Base-by-base conservation (phyloP, 441 rosid genomes). In the Gossypium gossypioides region DNA sequence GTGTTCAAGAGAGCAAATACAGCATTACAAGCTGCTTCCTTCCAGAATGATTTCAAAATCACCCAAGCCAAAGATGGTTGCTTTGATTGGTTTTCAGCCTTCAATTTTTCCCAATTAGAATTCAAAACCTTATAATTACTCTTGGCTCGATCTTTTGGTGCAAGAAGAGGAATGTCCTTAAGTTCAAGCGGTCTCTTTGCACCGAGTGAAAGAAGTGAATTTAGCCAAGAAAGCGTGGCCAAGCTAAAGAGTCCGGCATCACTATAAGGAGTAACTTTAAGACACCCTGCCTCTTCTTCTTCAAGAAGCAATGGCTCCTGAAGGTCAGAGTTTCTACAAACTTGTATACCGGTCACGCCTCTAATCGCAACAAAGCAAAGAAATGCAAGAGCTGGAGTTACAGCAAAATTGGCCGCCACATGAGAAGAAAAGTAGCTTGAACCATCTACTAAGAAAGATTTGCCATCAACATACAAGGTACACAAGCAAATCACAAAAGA, bases 121-220 rank as follows among this genome's bases (percentile, higher is more conserved):
- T 87, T 96, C 82, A 96, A 71, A 75, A 83, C 73, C 83, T 90
- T 96, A 77, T 86, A 96, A 82, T 90, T 96, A 70, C 89, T 76
- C 84, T 96, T 96, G 68, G 99, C 79, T 78, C 99, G 86, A 78
- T 96, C 97, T 76, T 73, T 87, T 9, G 88, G 88, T 1, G 97
- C 93, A 59, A 96, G 93, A 73, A 96, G 96, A 9, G 99, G 99
- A 74, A 96, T 92, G 88, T 96, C 99, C 85, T 86, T 96, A n/a
- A 92, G 96, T 79, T 96, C 99, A 22, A 96, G 92, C 7, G 98
- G 97, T 78, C 96, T 87, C 85, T 91, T 96, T n/a, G 97, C 93
- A 54, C 99, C 99, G 5, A 86, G 74, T 3, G 98, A 96, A 34
- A 96, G 97, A 79, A 96, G 96, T 12, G 96, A 89, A 77, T 96